Percentiles rank a stretch among this genome's conserved stretches.
Evolutionary conservation across 73 alveolate genomes (phyloP).

Genomic region (Paraurostyla sp.): DNA sequence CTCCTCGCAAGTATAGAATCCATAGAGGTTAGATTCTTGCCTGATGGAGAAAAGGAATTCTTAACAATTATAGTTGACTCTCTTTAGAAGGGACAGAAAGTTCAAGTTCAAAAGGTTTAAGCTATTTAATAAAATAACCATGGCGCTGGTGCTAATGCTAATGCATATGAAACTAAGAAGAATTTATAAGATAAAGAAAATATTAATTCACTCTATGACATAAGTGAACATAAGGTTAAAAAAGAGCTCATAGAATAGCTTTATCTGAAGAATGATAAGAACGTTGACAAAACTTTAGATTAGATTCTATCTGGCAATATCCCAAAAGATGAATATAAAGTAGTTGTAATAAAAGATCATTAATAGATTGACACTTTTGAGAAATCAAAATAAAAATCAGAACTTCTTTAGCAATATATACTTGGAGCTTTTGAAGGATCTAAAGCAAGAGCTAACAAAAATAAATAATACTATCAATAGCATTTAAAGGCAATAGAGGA

Average conservation of each 20-base stretch:
- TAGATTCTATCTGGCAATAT: conserved; percentile 19
- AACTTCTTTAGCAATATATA: not conserved
- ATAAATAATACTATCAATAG: conserved; percentile 16
- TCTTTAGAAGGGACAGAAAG: conserved; percentile 25
- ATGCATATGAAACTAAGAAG: not conserved
- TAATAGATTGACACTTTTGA: not conserved
- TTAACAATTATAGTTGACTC: conserved; percentile 10
- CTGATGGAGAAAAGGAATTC: conserved; percentile 34
- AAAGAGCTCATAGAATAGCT: not conserved
- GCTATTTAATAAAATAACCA: not conserved
- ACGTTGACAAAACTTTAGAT: conserved; percentile 27
- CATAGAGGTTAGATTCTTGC: conserved; percentile 30
- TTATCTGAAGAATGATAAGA: conserved; percentile 30
- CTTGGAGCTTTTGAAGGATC: conserved; percentile 17
- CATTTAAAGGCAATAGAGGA: conserved; percentile 47
- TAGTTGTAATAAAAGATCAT: not conserved
- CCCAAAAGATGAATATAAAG: conserved; percentile 45
- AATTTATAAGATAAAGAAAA: conserved; percentile 26
- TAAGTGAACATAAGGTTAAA: not conserved
- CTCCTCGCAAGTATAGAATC: not conserved
- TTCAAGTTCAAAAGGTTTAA: conserved; percentile 20
- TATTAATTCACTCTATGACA: not conserved
- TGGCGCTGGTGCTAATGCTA: no score
- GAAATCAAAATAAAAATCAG: not conserved
- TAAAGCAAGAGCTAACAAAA: not conserved